Evolutionary conservation across 805 yeast genomes (phyloP), one percentile per base, ranked within the genome.

Genomic region (Saccharomycopsis fibuligera): DNA sequence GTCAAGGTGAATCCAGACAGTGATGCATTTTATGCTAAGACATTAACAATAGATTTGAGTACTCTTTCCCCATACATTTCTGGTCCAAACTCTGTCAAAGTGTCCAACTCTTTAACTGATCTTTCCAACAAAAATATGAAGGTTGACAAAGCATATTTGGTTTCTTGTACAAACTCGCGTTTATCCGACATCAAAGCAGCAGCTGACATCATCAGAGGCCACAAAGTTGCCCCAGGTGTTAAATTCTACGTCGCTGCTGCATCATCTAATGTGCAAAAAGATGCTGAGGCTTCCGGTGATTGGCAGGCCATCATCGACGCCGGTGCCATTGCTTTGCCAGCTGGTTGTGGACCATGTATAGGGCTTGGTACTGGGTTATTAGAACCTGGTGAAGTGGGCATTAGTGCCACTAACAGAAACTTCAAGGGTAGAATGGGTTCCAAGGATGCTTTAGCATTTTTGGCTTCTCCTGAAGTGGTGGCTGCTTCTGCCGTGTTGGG

Each of bases 401-500:
- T 93, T 60, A 86, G 96, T 56, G 99, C 99, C 50, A 93, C 99
- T 5, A 93, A 93, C 73, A 81, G 99, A 72, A 93, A 93, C 69
- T 93, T 93, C 77, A 93, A 93, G 70, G 99, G 99, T 54, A 81
- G 99, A 70, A 93, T 93, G 99, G 99, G 99, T 6, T 84, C 96
- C 5, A 85, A 84, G 58, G 97, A 93, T 59, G 99, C 99, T 0
- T 71, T 89, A 53, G 99, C 99, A 0, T 93, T 85, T 66, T 76
- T 93, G 56, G 96, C 96, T 0, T 89, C 97, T 1, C 99, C 99
- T 4, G 96, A 90, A 56, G 96, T 93, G 23, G 99, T 93, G 51
- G 98, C 99, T 44, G 98, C 99, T 0, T 86, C 96, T 51, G 99
- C 99, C 1, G 80, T 91, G n/a, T 69, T 86, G 55, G 99, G 99